Percentiles rank a stretch among this genome's conserved stretches.
phyloP scores from a whole-genome alignment of 2,329 filamentous ascomycete species.

The Domatiomyces catenatus region DNA sequence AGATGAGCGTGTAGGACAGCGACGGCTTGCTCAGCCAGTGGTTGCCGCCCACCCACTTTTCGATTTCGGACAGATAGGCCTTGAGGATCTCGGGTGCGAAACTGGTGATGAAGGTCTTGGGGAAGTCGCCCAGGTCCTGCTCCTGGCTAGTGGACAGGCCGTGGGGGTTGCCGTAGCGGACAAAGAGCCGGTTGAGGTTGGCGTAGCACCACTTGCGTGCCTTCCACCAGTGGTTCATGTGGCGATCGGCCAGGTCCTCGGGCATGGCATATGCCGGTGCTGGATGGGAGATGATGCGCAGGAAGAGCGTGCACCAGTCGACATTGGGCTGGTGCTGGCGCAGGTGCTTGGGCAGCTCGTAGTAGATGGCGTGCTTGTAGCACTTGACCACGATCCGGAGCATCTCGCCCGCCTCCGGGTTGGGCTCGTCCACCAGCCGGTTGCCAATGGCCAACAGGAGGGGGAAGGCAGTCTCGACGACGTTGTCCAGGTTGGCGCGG shows the following conservation, averaged over 20 bases:
- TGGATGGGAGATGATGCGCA: conserved; percentile 74
- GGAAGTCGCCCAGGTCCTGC: conserved; percentile 64
- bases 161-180: conserved; percentile 79
- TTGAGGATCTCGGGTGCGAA: conserved; percentile 95
- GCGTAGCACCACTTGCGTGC: conserved; percentile 99
- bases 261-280: conserved; percentile 64
- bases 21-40: conserved; percentile 90
- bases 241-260: conserved; percentile 69
- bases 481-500: conserved; percentile 78
- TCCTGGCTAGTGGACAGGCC: conserved; percentile 58
- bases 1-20: conserved; percentile 82
- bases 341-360: conserved; percentile 67
- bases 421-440: conserved; percentile 76
- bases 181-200: conserved; percentile 88
- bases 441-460: conserved; percentile 75
- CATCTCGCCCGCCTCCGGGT: conserved; percentile 91
- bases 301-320: conserved; percentile 89
- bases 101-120: conserved; percentile 77
- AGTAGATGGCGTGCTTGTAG: conserved; percentile 96
- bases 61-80: conserved; percentile 83
- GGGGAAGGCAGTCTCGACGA: conserved; percentile 81
- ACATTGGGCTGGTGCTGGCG: conserved; percentile 72
- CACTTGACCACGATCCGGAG: conserved; percentile 86
- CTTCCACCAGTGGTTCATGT: conserved; percentile 98
- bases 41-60: conserved; percentile 92